phyloP scores from a whole-genome alignment of 2,329 filamentous ascomycete genomes.

The Diaporthe amygdali region DNA sequence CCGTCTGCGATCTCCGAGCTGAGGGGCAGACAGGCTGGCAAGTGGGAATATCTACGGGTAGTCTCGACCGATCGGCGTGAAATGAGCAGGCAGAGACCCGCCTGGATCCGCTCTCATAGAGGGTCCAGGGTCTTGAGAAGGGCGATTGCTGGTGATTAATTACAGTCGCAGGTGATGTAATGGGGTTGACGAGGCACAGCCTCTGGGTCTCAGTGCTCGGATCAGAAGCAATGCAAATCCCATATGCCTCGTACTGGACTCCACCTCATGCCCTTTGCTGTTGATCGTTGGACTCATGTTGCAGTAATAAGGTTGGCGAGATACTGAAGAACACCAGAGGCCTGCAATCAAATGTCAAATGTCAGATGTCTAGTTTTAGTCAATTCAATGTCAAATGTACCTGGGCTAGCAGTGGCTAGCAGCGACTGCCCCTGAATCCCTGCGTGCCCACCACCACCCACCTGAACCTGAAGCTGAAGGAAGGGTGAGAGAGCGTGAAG shows the following conservation, averaged over 20 bases:
- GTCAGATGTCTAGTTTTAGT: no score
- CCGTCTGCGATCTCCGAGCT: slow-evolving; percentile 6
- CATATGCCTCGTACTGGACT: background rate
- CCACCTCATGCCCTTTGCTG: background rate
- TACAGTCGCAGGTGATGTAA: slow-evolving; percentile 9
- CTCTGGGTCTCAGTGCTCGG: background rate
- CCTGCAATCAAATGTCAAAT: slow-evolving; percentile 10
- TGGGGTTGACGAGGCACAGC: slow-evolving; percentile 2
- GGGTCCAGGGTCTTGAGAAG: background rate
- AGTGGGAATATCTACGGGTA: slow-evolving; percentile 6
- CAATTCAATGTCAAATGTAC: background rate
- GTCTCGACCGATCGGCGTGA: slow-evolving; percentile 11
- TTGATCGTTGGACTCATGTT: slow-evolving; percentile 11
- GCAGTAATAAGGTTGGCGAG: slow-evolving; percentile 16
- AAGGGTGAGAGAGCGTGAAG: background rate
- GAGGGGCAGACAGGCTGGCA: slow-evolving; percentile 10
- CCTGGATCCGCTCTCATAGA: slow-evolving; percentile 3
- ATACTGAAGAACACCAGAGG: slow-evolving; percentile 11
- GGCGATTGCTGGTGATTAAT: background rate
- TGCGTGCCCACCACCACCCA: slow-evolving; percentile 2
- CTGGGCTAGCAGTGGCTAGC: background rate
- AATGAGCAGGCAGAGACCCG: slow-evolving; percentile 7
- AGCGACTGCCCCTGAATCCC: background rate
- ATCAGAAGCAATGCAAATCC: background rate
- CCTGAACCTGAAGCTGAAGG: background rate